phyloP scores from a whole-genome alignment of 2,329 filamentous ascomycete species.

The Penicillium sp. region DNA sequence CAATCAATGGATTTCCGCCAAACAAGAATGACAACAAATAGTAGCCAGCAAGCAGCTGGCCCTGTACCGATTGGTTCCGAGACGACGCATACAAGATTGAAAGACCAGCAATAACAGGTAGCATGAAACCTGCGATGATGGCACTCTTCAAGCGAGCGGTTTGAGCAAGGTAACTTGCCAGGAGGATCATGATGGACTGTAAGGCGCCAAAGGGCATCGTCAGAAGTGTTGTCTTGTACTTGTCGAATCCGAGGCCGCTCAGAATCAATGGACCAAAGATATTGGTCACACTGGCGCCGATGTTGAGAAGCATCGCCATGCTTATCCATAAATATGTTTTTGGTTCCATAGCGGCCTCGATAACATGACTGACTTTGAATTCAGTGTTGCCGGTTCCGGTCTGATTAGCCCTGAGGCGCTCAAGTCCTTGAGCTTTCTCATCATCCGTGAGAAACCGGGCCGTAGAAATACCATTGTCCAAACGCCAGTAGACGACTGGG shows the following conservation, averaged over 20 bases:
- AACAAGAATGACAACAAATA: constrained; percentile 65
- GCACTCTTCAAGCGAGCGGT: constrained; percentile 55
- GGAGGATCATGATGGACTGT: constrained; percentile 58
- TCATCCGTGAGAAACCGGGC: constrained; percentile 48
- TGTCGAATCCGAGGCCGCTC: constrained; percentile 57
- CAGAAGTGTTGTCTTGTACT: constrained; percentile 56
- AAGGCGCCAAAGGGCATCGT: constrained; percentile 65
- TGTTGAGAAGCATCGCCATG: constrained; percentile 60
- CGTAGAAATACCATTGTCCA: constrained; percentile 56
- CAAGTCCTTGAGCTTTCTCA: constrained; percentile 48
- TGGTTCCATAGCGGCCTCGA: constrained; percentile 43
- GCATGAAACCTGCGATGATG: constrained; percentile 52
- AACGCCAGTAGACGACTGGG: constrained; percentile 57
- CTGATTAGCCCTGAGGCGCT: constrained; percentile 50
- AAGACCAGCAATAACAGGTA: constrained; percentile 59
- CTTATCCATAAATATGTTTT: constrained; percentile 58
- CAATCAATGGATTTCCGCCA: constrained; percentile 61
- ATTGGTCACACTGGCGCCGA: constrained; percentile 61
- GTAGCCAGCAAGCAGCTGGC: constrained; percentile 56
- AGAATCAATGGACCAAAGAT: constrained; percentile 64
- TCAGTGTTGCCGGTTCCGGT: constrained; percentile 46
- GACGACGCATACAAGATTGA: constrained; percentile 55
- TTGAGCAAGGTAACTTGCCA: constrained; percentile 57
- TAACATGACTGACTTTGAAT: constrained; percentile 46
- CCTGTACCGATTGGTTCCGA: constrained; percentile 41